Evolutionary conservation across 2,329 filamentous ascomycete species (phyloP).

Genomic region (Seiridium unicorne): DNA sequence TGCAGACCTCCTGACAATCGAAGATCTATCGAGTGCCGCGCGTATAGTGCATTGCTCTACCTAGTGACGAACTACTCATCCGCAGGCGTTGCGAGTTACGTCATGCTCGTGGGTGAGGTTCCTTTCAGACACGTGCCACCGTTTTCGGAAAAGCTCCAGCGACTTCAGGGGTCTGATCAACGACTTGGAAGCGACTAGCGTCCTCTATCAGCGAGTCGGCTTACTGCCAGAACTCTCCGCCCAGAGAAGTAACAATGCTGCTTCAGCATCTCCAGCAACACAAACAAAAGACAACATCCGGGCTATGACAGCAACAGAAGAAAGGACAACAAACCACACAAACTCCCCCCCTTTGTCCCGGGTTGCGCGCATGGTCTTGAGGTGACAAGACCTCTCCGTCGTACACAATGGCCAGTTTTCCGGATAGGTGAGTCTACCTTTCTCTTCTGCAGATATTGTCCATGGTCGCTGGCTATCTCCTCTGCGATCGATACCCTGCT

Average conservation of each 20-base stretch:
- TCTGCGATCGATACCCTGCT: constrained; percentile 1
- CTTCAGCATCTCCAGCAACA: background rate
- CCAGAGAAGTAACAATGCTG: constrained; percentile 1
- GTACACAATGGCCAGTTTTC: constrained; percentile 25
- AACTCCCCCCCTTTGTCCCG: background rate
- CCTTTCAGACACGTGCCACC: too few relatives aligned
- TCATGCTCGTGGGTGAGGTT: too few relatives aligned
- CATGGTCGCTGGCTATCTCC: background rate
- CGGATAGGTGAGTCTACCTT: constrained; percentile 24
- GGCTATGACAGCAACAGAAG: constrained; percentile 1
- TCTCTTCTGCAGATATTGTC: constrained; percentile 8
- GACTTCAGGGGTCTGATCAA: background rate
- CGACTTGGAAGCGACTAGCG: background rate
- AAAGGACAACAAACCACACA: background rate
- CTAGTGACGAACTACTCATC: too few relatives aligned
- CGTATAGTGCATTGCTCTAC: too few relatives aligned
- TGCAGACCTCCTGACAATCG: too few relatives aligned
- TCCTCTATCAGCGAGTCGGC: background rate
- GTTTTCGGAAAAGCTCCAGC: background rate
- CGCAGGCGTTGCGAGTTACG: too few relatives aligned
- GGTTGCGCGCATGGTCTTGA: constrained; percentile 5
- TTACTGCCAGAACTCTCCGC: background rate
- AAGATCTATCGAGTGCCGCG: too few relatives aligned
- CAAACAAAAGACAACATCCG: constrained; percentile 3
- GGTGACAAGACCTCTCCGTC: background rate